Percentiles rank a stretch among this genome's conserved stretches.
phyloP scores from a whole-genome alignment of 352 stramenopile genomes.

The Phytopythium helicoides region DNA sequence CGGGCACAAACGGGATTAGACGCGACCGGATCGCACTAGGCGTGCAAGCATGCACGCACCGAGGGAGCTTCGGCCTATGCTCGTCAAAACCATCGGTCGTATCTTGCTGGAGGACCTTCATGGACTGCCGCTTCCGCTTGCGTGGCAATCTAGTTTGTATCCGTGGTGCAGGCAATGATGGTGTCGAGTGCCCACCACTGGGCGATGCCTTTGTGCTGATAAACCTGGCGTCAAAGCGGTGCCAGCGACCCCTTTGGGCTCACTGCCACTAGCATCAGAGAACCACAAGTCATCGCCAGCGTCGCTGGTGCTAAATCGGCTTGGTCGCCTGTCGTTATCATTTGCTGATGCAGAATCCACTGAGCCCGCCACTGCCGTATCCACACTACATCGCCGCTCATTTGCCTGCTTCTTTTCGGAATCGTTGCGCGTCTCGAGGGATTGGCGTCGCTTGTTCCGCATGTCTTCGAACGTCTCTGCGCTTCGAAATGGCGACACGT shows the following conservation, averaged over 20 bases:
- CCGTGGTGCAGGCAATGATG: not conserved
- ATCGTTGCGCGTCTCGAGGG: not conserved
- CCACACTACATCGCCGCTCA: not conserved
- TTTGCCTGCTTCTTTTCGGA: not conserved
- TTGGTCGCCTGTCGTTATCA: not conserved
- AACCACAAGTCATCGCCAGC: conserved; percentile 55
- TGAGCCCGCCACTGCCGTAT: not conserved
- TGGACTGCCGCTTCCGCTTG: conserved; percentile 11
- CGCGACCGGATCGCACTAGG: not conserved
- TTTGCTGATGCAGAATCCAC: not conserved
- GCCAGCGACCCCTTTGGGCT: not conserved
- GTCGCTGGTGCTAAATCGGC: conserved; percentile 5
- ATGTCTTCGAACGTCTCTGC: conserved; percentile 25
- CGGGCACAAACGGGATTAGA: not conserved
- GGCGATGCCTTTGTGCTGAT: not conserved
- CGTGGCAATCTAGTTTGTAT: not conserved
- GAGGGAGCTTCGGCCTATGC: conserved; percentile 54
- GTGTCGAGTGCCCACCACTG: not conserved
- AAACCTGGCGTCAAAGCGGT: not conserved
- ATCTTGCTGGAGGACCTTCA: conserved; percentile 19
- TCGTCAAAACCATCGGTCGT: conserved; percentile 18
- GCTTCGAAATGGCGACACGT: conserved; percentile 60
- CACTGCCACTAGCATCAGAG: conserved; percentile 50
- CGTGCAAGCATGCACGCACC: conserved; percentile 15
- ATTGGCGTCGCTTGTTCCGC: conserved; percentile 16